These are phyloP conservation scores for Ganoderma resinaceum DNA, from an alignment of 1,284 basidiomycete genomes.

Conservation along the genomic window DNA sequence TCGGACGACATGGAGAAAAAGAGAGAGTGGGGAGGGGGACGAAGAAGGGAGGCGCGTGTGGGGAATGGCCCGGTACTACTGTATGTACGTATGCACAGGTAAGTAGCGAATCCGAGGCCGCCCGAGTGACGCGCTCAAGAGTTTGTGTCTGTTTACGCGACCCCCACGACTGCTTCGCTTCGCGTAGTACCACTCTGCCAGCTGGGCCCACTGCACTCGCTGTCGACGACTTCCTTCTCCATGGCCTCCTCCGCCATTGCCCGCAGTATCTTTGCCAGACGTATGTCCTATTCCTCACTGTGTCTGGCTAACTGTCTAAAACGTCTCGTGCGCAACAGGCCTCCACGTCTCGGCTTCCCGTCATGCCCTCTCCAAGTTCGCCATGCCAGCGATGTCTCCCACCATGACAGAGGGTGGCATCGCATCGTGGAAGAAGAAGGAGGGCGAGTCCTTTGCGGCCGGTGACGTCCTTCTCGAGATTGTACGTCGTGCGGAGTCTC, in stretches of 20 bases:
- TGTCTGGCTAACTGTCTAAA: slow-evolving; percentile 5
- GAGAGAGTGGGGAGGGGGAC: slow-evolving; percentile 12
- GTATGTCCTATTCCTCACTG: slow-evolving; percentile 48
- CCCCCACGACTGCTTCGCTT: slow-evolving; percentile 42
- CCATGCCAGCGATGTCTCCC: slow-evolving; percentile 99
- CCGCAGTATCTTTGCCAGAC: slow-evolving; percentile 68
- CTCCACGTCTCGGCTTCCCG: slow-evolving; percentile 83
- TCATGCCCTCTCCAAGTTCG: slow-evolving; percentile 87
- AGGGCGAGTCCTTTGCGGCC: slow-evolving; percentile 88
- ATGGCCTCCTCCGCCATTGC: slow-evolving; percentile 69
- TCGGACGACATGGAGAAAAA: slow-evolving; percentile 45
- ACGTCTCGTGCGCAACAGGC: slow-evolving; percentile 52
- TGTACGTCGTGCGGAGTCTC: slow-evolving; percentile 53
- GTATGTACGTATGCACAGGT: no score
- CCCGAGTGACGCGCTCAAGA: slow-evolving; percentile 29
- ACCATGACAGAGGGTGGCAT: slow-evolving; percentile 99
- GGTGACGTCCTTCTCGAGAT: slow-evolving; percentile 97
- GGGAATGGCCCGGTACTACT: slow-evolving; percentile 20
- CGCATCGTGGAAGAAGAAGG: slow-evolving; percentile 96
- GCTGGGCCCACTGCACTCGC: slow-evolving; percentile 30
- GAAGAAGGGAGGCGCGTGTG: slow-evolving; percentile 15
- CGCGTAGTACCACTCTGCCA: slow-evolving; percentile 32
- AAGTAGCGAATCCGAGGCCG: slow-evolving; percentile 22
- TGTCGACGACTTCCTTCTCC: slow-evolving; percentile 30
- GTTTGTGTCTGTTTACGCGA: slow-evolving; percentile 41